Evolutionary conservation across 2,329 filamentous ascomycete genomes (phyloP).

Genomic region (Laburnicola sp.): DNA sequence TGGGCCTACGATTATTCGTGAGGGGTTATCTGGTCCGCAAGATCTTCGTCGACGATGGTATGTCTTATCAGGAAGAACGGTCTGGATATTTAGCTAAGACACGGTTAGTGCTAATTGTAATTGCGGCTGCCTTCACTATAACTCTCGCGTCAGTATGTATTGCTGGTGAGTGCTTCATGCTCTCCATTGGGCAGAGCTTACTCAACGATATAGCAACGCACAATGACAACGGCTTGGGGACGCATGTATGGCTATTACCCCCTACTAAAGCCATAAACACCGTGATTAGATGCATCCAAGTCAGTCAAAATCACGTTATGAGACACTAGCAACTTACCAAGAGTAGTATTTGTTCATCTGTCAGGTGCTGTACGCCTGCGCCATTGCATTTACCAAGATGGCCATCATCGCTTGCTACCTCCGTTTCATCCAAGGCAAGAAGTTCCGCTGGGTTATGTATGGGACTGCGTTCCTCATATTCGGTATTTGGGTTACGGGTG

Average conservation of each 20-base stretch:
- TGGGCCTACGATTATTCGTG: constrained; percentile 28
- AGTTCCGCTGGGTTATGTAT: constrained; percentile 28
- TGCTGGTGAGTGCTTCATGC: constrained; percentile 20
- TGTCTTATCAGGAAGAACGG: background rate
- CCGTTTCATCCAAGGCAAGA: constrained; percentile 24
- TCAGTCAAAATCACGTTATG: constrained; percentile 8
- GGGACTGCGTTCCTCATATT: constrained; percentile 16
- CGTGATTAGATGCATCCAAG: constrained; percentile 24
- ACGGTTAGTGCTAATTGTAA: constrained; percentile 25
- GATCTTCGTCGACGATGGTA: constrained; percentile 33
- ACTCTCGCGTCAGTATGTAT: constrained; percentile 28
- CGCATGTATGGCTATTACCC: constrained; percentile 29
- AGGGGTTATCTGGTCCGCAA: constrained; percentile 22
- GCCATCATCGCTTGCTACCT: constrained; percentile 36
- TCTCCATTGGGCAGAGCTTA: background rate
- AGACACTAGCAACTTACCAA: constrained; percentile 5
- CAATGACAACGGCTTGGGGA: constrained; percentile 23
- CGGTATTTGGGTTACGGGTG: constrained; percentile 28
- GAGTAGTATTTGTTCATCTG: constrained; percentile 29
- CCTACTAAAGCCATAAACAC: constrained; percentile 14
- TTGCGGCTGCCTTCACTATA: constrained; percentile 29
- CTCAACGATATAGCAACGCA: constrained; percentile 11
- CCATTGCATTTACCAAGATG: constrained; percentile 32
- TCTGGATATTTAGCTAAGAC: background rate
- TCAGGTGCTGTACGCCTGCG: constrained; percentile 32